Percentiles rank a stretch among this genome's conserved stretches.
Conservation (phyloP, 306 rosid genomes). For the Abrus pulchellus region DNA sequence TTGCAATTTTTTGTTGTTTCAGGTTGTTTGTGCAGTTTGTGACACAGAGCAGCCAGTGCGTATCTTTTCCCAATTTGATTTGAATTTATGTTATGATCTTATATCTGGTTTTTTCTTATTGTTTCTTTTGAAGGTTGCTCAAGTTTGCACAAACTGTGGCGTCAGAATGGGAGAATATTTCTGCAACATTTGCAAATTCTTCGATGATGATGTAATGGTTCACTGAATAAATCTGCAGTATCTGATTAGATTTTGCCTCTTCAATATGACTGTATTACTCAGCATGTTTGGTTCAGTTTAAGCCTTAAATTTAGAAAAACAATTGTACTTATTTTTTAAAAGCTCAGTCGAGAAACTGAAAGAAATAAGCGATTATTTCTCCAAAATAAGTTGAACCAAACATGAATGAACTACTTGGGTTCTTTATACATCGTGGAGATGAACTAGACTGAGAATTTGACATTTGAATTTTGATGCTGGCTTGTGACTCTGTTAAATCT, state of each 20-base stretch:
- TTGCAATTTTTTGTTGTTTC: conserved; percentile 50
- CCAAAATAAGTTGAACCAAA: too few relatives aligned
- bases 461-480: conserved; percentile 28
- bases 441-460: conserved; percentile 20
- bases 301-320: too few relatives aligned
- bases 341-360: too few relatives aligned
- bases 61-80: conserved; percentile 25
- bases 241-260: conserved; percentile 26
- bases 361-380: too few relatives aligned
- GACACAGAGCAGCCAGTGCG: conserved; percentile 96
- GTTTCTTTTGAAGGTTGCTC: conserved; percentile 66
- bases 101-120: conserved; percentile 19
- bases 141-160: conserved; percentile 93
- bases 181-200: conserved; percentile 90
- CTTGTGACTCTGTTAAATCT: conserved; percentile 33
- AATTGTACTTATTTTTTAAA: too few relatives aligned
- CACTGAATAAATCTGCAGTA: conserved; percentile 26
- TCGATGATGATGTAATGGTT: conserved; percentile 83
- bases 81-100: conserved; percentile 11
- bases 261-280: conserved; percentile 34
- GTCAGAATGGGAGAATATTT: conserved; percentile 95
- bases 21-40: conserved; percentile 94
- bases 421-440: conserved; percentile 28
- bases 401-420: background rate
- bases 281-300: too few relatives aligned